Percentiles rank a stretch among this genome's conserved stretches.
Evolutionary conservation across 805 yeast species (phyloP).

Genomic region (Metschnikowia matae): DNA sequence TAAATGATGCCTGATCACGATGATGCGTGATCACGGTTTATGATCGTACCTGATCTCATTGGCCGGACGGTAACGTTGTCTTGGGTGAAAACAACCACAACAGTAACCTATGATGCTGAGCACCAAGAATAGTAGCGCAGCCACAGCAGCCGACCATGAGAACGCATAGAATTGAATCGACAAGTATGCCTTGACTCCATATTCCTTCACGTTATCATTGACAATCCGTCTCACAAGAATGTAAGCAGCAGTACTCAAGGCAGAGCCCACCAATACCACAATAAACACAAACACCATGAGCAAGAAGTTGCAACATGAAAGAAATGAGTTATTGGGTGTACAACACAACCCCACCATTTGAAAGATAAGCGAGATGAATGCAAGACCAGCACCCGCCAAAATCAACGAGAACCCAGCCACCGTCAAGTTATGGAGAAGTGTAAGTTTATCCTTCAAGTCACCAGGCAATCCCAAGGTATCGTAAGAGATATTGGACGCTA

Average conservation of each 20-base stretch:
- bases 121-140: slow-evolving; percentile 30
- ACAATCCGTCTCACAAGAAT: slow-evolving; percentile 45
- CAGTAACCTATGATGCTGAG: slow-evolving; percentile 40
- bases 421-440: slow-evolving; percentile 43
- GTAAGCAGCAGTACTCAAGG: slow-evolving; percentile 61
- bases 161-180: slow-evolving; percentile 52
- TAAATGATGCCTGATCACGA: slow-evolving; percentile 8
- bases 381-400: slow-evolving; percentile 28
- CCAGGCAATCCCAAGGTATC: slow-evolving; percentile 50
- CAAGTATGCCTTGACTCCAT: slow-evolving; percentile 54
- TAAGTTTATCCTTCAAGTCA: slow-evolving; percentile 43
- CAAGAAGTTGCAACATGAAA: slow-evolving; percentile 42
- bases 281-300: slow-evolving; percentile 45
- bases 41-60: slow-evolving; percentile 23
- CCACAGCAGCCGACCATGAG: slow-evolving; percentile 60
- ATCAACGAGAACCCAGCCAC: slow-evolving; percentile 51
- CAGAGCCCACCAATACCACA: slow-evolving; percentile 44
- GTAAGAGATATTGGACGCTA: slow-evolving; percentile 18
- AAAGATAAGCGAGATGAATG: slow-evolving; percentile 47
- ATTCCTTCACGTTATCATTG: slow-evolving; percentile 42
- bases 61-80: slow-evolving; percentile 6
- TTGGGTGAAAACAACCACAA: slow-evolving; percentile 35
- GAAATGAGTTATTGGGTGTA: slow-evolving; percentile 43
- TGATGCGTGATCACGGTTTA: slow-evolving; percentile 1
- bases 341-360: slow-evolving; percentile 40